Evolutionary conservation across 148 eudicot genomes (phyloP), one percentile per base, ranked within the genome.

Genomic region (Chenopodium quinoa): DNA sequence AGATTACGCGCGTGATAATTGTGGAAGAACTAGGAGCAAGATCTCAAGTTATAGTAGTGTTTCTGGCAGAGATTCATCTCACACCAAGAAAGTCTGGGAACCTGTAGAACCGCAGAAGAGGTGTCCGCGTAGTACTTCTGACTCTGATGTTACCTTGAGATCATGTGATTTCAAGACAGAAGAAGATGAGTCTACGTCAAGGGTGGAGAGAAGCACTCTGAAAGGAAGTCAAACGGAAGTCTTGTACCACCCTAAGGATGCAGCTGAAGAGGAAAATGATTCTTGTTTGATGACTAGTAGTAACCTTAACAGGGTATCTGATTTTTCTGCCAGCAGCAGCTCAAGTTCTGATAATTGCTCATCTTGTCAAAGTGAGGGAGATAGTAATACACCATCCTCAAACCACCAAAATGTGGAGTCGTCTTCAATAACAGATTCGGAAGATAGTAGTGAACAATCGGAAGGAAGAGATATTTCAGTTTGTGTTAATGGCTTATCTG

Each of bases 291-390:
- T 79, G 16, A 82, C 86, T 37, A 86, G 81, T 44, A 87, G 88
- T 81, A 84, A 88, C 66, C 82, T 58, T 34, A 80, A 70, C 65
- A 90, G 87, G 73, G 89, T 85, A 25, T 72, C 81, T 23, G 88
- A 88, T 85, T 87, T 86, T 64, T 88, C 91, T 78, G 83, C 80
- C 64, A 90, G 89, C 88, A 87, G 85, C 85, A 89, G 89, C 72
- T 93, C 95, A 70, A 89, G 84, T 84, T 96, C 98, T 75, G 99
- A 93, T 84, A 93, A 92, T 86, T 89, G 92, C 90, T 93, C 99
- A 11, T 95, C 93, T 73, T 93, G 94, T 79, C 94, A 87, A 79
- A 93, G 94, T 84, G 98, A 95, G 84, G 97, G 97, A 82, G 98
- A 95, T 80, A 89, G 90, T 85, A 92, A 88, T 78, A 83, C 90